Evolutionary conservation across 352 stramenopile species (phyloP).

Genomic region (Phytophthora vignae): DNA sequence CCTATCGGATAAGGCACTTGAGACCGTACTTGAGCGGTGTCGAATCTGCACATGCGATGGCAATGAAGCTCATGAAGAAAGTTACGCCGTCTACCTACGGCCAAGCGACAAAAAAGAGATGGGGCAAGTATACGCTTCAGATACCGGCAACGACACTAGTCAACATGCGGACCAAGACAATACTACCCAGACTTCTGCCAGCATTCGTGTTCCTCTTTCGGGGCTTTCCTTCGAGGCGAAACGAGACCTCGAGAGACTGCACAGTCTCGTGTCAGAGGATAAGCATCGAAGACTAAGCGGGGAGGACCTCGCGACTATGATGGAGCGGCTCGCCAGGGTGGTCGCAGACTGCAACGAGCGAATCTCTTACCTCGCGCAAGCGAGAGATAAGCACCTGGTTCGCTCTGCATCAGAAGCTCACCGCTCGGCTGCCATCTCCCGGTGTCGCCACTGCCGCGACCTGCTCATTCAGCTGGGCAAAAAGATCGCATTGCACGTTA

Average conservation of each 20-base stretch:
- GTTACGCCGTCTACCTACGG: slow-evolving; percentile 12
- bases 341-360: slow-evolving; percentile 50
- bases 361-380: slow-evolving; percentile 37
- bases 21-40: slow-evolving; percentile 30
- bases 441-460: slow-evolving; percentile 53
- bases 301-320: slow-evolving; percentile 13
- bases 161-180: not conserved
- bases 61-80: slow-evolving; percentile 2
- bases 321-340: slow-evolving; percentile 25
- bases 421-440: slow-evolving; percentile 38
- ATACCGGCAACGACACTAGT: not conserved
- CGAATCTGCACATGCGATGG: slow-evolving; percentile 33
- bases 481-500: slow-evolving; percentile 37
- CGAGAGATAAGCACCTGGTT: slow-evolving; percentile 11
- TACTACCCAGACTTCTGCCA: not conserved
- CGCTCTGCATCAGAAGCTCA: slow-evolving; percentile 24
- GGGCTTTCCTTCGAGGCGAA: slow-evolving; percentile 34
- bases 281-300: slow-evolving; percentile 3
- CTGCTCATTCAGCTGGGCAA: slow-evolving; percentile 56
- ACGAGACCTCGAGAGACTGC: slow-evolving; percentile 16
- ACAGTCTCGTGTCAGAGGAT: slow-evolving; percentile 7
- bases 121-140: not conserved
- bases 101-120: slow-evolving; percentile 3
- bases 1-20: slow-evolving; percentile 25
- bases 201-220: slow-evolving; percentile 22